A percentile compares a stretch with the other conserved stretches of the same genome.
Conservation (phyloP, 768 basidiomycete species). For the Leccinum sublutescens region DNA sequence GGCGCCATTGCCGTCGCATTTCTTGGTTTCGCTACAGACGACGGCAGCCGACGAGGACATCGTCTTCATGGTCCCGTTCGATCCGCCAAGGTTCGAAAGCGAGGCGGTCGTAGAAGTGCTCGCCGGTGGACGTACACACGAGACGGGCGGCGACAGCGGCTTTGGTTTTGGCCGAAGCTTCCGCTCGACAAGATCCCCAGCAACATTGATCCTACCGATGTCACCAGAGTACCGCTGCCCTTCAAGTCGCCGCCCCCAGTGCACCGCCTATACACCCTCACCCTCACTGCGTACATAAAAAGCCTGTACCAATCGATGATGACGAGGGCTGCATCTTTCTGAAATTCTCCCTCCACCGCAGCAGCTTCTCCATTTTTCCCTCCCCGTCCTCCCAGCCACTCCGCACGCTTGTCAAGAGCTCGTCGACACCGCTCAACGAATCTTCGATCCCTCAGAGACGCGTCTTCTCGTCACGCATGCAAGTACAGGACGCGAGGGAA, state of each 20-base stretch:
- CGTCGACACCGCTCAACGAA: too few species aligned
- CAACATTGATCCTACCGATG: too few species aligned
- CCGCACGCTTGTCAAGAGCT: too few species aligned
- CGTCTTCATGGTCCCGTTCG: conserved; percentile 1
- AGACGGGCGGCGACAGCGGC: conserved; percentile 15
- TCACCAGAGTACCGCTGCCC: conserved; percentile 28
- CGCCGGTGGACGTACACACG: conserved; percentile 2
- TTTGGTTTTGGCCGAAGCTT: conserved; percentile 28
- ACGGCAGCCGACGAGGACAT: background rate
- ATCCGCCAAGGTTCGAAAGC: background rate
- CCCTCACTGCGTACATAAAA: conserved; percentile 40
- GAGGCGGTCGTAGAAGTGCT: conserved; percentile 8
- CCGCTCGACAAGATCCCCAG: conserved; percentile 4
- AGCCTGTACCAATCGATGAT: conserved; percentile 40
- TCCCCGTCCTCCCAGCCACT: too few species aligned
- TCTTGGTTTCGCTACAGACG: background rate
- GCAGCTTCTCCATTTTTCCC: conserved; percentile 41
- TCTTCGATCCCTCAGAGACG: too few species aligned
- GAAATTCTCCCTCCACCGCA: conserved; percentile 40
- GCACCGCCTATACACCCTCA: conserved; percentile 38
- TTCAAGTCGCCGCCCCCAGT: conserved; percentile 47
- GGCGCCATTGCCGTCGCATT: background rate
- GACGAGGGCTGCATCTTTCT: conserved; percentile 60
- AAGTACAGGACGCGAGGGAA: too few species aligned
- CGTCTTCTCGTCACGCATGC: too few species aligned